Base-by-base conservation (phyloP, 1,139 yeast genomes). In the Geotrichum aggregatum region DNA sequence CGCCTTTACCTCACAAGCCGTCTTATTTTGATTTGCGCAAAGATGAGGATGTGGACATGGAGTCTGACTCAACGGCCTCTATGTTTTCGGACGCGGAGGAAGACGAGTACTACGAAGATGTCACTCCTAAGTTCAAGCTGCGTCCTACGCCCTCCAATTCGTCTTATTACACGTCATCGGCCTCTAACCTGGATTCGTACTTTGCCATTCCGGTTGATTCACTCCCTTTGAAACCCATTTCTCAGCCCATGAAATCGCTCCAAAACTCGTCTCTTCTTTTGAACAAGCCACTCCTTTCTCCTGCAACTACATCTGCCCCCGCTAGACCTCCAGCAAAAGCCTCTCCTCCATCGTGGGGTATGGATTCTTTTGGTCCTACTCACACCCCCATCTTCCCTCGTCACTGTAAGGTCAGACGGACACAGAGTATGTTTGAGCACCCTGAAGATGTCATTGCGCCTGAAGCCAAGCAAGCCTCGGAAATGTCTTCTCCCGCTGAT, bases 391-490 rank as follows among this genome's bases (percentile, higher is more conserved):
- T 21, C 36, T 50, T 50, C 28, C 54, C 52, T 7, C 56, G 54
- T 45, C 52, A 56, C 48, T 54, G 59, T 49, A 75, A 76, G 59
- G 76, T 77, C 52, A 71, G 88, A 52, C 73, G 88, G 54, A 80
- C 83, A 24, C 87, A 82, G 60, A 80, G 86, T 40, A 80, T 83
- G 84, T 80, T 76, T 63, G 83, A 80, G 53, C 66, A 68, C 42
- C 70, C 75, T 1, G 66, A 67, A 50, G 75, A 72, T 49, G 61
- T 72, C 30, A 58, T 72, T 34, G 61, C 61, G 35, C 66, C 66
- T 44, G 69, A 61, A 50, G 44, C 59, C 33, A 54, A 45, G 35
- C 30, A 59, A 53, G 28, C 66, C 60, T 31, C 66, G 62, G 42
- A 60, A 56, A 47, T 64, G 56, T 16, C 58, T 61, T 18, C 36